Evolutionary conservation across 2,329 filamentous ascomycete species (phyloP).

Genomic region (Dactylellina leptospora): DNA sequence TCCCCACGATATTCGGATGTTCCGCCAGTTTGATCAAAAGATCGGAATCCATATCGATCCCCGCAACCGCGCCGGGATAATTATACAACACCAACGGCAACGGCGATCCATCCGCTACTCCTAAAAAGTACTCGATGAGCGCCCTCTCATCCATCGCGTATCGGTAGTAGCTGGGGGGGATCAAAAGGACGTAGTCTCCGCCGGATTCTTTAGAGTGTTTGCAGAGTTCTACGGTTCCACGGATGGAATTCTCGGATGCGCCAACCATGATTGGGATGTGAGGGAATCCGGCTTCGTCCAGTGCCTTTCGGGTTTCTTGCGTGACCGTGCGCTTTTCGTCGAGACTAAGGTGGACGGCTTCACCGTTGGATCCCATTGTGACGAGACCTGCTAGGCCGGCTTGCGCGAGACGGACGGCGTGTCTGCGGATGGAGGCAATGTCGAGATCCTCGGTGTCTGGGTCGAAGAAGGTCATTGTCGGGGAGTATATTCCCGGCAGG

Average conservation of each 20-base stretch:
- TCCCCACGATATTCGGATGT: constrained; percentile 73
- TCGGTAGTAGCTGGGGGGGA: constrained; percentile 80
- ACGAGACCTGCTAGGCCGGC: constrained; percentile 78
- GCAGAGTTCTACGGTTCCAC: constrained; percentile 76
- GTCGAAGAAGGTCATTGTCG: constrained; percentile 78
- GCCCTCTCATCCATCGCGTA: constrained; percentile 67
- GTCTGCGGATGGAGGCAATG: constrained; percentile 67
- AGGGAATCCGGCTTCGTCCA: constrained; percentile 72
- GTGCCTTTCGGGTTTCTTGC: constrained; percentile 72
- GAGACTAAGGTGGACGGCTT: constrained; percentile 79
- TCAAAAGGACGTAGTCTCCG: constrained; percentile 77
- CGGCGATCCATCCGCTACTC: constrained; percentile 71
- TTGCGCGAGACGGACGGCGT: constrained; percentile 74
- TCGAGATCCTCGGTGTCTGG: constrained; percentile 72
- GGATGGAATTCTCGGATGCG: constrained; percentile 76
- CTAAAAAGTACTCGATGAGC: constrained; percentile 71
- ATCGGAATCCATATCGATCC: constrained; percentile 72
- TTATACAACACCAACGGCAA: constrained; percentile 76
- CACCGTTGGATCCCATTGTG: constrained; percentile 82
- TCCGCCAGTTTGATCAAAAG: constrained; percentile 68
- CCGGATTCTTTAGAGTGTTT: constrained; percentile 73
- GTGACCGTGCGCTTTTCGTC: constrained; percentile 75
- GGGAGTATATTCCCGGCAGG: constrained; percentile 71
- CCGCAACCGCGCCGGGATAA: constrained; percentile 71
- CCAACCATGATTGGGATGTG: constrained; percentile 78